phyloP scores from a whole-genome alignment of 2,329 filamentous ascomycete genomes.

The Calonectria hongkongensis region DNA sequence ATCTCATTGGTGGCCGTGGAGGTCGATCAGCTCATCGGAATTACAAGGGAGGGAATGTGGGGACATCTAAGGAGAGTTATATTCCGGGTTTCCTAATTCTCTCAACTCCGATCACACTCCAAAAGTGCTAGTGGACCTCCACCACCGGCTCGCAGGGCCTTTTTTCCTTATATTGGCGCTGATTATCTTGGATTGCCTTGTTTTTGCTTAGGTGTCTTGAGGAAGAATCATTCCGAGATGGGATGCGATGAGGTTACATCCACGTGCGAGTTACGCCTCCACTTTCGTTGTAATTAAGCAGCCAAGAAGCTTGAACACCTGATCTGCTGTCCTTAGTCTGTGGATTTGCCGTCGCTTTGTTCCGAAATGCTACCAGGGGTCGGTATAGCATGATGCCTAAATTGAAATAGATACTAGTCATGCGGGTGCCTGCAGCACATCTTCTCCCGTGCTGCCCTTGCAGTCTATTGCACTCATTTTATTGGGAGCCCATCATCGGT shows the following conservation, averaged over 20 bases:
- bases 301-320: neutral
- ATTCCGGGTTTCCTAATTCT: slow-evolving; percentile 29
- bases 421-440: neutral
- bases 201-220: slow-evolving; percentile 41
- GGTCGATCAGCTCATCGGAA: slow-evolving; percentile 6
- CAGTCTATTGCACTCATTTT: neutral
- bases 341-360: neutral
- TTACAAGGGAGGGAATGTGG: slow-evolving; percentile 1
- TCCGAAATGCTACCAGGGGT: neutral
- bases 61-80: slow-evolving; percentile 11
- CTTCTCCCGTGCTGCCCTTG: slow-evolving; percentile 1
- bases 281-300: neutral
- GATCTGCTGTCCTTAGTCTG: neutral
- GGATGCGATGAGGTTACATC: slow-evolving; percentile 39
- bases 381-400: neutral
- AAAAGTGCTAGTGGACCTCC: slow-evolving; percentile 13
- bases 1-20: slow-evolving; percentile 12
- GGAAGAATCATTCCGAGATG: slow-evolving; percentile 47
- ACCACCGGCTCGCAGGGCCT: slow-evolving; percentile 32
- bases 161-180: neutral
- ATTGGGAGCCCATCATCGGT: slow-evolving; percentile 1
- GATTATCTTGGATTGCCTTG: slow-evolving; percentile 28
- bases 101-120: slow-evolving; percentile 15
- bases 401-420: neutral
- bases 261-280: neutral